These are phyloP conservation scores for Tinospora cordifolia DNA, from an alignment of 164 flowering plant species.

Conservation along the genomic window DNA sequence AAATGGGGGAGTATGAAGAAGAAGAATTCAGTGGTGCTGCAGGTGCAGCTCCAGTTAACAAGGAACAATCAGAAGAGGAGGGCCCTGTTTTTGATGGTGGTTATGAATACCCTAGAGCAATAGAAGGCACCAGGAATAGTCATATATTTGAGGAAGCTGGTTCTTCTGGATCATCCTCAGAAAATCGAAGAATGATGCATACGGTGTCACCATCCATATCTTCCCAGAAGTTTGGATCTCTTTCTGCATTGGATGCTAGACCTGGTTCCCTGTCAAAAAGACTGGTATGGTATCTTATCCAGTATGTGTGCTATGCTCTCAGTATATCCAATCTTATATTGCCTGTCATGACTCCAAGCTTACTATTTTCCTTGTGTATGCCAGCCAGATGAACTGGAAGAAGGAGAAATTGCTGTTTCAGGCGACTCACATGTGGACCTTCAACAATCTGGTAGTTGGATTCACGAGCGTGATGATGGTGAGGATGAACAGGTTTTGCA, in stretches of 20 bases:
- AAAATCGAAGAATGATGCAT: conserved; percentile 44
- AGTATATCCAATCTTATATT: neutral
- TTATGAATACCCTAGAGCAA: conserved; percentile 34
- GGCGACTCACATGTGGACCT: conserved; percentile 80
- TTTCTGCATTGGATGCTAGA: conserved; percentile 90
- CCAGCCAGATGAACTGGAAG: conserved; percentile 88
- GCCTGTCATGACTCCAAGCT: conserved; percentile 10
- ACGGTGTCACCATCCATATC: conserved; percentile 55
- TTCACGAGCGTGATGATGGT: conserved; percentile 86
- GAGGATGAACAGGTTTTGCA: conserved; percentile 97
- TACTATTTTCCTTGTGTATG: conserved; percentile 12
- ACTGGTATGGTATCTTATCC: conserved; percentile 37
- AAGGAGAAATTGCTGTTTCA: conserved; percentile 92
- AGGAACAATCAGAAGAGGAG: conserved; percentile 62
- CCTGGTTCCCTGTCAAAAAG: conserved; percentile 68
- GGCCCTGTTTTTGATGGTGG: conserved; percentile 39
- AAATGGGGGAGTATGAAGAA: conserved; percentile 75
- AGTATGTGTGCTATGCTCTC: neutral
- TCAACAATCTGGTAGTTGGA: conserved; percentile 96
- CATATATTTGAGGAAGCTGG: conserved; percentile 57
- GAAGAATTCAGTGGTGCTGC: conserved; percentile 60
- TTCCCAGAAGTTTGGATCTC: conserved; percentile 84
- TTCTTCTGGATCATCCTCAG: conserved; percentile 85
- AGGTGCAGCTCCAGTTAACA: conserved; percentile 28
- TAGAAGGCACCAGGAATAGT: conserved; percentile 34